Evolutionary conservation across 106 monocot genomes (phyloP).

Genomic region (Gastrodia elata): DNA sequence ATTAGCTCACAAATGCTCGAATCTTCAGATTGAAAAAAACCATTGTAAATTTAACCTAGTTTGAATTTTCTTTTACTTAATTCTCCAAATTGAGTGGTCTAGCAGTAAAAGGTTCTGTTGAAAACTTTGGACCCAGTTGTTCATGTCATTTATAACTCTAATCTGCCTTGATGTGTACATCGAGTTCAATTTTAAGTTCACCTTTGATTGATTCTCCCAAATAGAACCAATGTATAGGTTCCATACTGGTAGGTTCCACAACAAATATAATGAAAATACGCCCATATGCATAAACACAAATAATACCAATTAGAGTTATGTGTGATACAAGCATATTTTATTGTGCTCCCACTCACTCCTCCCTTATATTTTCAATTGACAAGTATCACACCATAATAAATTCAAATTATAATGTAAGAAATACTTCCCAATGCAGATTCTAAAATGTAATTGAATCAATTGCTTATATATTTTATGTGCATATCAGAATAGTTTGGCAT

Average conservation of each 20-base stretch:
- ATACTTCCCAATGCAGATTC: background rate
- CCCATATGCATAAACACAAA: background rate
- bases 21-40: too few relatives aligned
- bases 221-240: too few relatives aligned
- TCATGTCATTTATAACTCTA: too few relatives aligned
- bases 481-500: background rate
- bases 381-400: background rate
- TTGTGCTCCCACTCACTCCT: background rate
- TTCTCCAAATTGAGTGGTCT: too few relatives aligned
- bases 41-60: too few relatives aligned
- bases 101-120: too few relatives aligned
- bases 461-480: too few relatives aligned
- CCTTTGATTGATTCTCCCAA: background rate
- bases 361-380: background rate
- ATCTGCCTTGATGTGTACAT: too few relatives aligned
- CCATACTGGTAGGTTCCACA: conserved; percentile 3
- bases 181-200: too few relatives aligned
- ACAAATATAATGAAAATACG: background rate
- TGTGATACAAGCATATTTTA: background rate
- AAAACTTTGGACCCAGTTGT: too few relatives aligned
- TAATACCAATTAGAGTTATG: background rate
- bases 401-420: background rate
- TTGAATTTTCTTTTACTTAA: too few relatives aligned
- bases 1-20: too few relatives aligned
- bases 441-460: background rate